Conservation (phyloP, 129 eudicot genomes). For the Logfia minima region DNA sequence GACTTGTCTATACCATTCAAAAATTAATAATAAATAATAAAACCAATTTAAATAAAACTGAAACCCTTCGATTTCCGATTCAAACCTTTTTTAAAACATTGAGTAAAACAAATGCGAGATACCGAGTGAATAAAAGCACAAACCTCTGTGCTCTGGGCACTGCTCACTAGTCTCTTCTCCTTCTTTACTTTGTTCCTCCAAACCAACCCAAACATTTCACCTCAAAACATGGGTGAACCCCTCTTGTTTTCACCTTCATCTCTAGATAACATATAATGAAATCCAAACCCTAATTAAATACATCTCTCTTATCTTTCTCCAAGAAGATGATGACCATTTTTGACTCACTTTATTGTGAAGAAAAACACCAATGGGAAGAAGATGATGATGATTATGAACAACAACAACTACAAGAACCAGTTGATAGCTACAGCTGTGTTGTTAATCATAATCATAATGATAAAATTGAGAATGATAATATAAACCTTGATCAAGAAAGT, state of each 20-base stretch:
- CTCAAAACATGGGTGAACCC: slow-evolving; percentile 1
- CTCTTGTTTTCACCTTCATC: slow-evolving; percentile 21
- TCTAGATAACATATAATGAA: slow-evolving; percentile 29
- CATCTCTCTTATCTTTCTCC: slow-evolving; percentile 25
- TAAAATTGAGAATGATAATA: slow-evolving; percentile 3
- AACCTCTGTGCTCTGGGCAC: slow-evolving; percentile 29
- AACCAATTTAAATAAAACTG: no score
- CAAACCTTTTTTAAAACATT: background rate
- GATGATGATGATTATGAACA: slow-evolving; percentile 11
- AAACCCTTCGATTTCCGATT: no score
- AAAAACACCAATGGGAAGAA: slow-evolving; percentile 46
- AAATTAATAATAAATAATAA: no score
- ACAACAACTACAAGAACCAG: background rate
- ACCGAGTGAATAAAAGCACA: slow-evolving; percentile 44
- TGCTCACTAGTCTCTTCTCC: slow-evolving; percentile 37
- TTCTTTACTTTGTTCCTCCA: background rate
- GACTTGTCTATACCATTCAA: no score
- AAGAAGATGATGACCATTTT: slow-evolving; percentile 55
- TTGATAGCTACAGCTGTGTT: slow-evolving; percentile 17
- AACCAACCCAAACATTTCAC: background rate
- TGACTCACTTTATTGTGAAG: slow-evolving; percentile 64
- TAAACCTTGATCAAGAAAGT: slow-evolving; percentile 13
- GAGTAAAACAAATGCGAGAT: slow-evolving; percentile 21
- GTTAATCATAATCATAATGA: background rate
- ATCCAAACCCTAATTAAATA: slow-evolving; percentile 19